These are phyloP conservation scores for Knufia fluminis DNA, from an alignment of 2,329 filamentous ascomycete genomes.

Conservation along the genomic window DNA sequence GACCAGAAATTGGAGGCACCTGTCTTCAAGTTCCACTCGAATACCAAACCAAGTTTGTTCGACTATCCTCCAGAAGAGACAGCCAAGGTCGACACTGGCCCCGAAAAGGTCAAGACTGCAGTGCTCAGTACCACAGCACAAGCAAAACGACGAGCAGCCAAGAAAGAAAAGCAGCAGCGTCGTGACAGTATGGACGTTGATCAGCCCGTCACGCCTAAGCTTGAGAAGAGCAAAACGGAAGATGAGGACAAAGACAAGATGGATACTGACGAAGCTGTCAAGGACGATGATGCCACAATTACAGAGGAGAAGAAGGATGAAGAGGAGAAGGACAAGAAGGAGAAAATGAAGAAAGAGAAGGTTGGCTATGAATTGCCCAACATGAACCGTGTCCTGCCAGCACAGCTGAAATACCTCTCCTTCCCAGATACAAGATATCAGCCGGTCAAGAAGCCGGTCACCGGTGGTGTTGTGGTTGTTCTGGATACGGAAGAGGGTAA, in stretches of 20 bases:
- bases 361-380: constrained; percentile 92
- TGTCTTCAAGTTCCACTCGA: constrained; percentile 90
- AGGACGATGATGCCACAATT: constrained; percentile 56
- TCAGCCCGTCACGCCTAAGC: constrained; percentile 60
- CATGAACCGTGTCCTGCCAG: constrained; percentile 87
- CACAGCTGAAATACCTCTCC: constrained; percentile 90
- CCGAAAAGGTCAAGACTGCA: constrained; percentile 87
- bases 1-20: constrained; percentile 91
- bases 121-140: constrained; percentile 94
- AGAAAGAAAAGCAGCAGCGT: constrained; percentile 68
- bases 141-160: constrained; percentile 86
- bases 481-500: constrained; percentile 73
- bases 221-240: constrained; percentile 31
- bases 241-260: constrained; percentile 54
- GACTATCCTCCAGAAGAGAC: constrained; percentile 97
- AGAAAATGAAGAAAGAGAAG: constrained; percentile 87
- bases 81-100: constrained; percentile 86
- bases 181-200: constrained; percentile 96
- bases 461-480: constrained; percentile 86
- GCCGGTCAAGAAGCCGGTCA: constrained; percentile 88
- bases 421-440: constrained; percentile 86
- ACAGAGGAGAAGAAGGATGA: constrained; percentile 36
- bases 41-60: constrained; percentile 87
- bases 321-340: constrained; percentile 48
- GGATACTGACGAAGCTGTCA: constrained; percentile 51